These are phyloP conservation scores for grape (Vitis vinifera) DNA, from an alignment of 164 flowering plant genomes.

Conservation along the genomic window DNA sequence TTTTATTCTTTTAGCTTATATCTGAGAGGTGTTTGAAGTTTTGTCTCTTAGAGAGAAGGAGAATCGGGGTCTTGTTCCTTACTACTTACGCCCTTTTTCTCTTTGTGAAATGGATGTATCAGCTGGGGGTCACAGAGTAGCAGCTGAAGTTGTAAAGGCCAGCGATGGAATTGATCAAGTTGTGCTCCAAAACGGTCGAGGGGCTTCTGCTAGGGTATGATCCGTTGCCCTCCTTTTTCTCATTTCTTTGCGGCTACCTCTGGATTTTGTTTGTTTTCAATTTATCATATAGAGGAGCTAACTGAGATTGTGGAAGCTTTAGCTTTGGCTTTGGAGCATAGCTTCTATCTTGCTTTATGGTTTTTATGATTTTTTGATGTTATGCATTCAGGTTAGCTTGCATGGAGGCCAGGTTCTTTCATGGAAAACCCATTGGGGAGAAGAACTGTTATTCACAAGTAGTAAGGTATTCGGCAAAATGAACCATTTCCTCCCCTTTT, in stretches of 20 bases:
- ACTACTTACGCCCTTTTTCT: neutral
- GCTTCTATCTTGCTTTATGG: neutral
- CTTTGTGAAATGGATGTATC: constrained; percentile 23
- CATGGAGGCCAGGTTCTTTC: constrained; percentile 51
- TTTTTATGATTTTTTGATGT: constrained; percentile 5
- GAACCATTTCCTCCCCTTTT: neutral
- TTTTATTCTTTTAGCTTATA: neutral
- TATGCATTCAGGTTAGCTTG: constrained; percentile 37
- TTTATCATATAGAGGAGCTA: no score
- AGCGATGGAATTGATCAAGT: constrained; percentile 33
- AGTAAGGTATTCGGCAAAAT: constrained; percentile 28
- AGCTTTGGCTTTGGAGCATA: neutral
- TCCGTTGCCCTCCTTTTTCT: neutral
- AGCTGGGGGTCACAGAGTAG: constrained; percentile 19
- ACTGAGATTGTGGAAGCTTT: no score
- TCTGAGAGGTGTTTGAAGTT: neutral
- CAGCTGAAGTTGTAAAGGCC: constrained; percentile 24
- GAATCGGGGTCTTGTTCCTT: constrained; percentile 3
- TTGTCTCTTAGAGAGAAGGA: neutral
- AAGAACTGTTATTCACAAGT: constrained; percentile 47
- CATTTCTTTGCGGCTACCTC: neutral
- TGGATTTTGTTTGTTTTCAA: neutral
- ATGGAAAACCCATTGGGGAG: constrained; percentile 44
- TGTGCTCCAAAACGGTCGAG: constrained; percentile 27
- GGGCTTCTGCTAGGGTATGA: constrained; percentile 31